Evolutionary conservation across 2,329 filamentous ascomycete species (phyloP), one percentile per base, ranked within the genome.

Genomic region (Metarhizium sp.): DNA sequence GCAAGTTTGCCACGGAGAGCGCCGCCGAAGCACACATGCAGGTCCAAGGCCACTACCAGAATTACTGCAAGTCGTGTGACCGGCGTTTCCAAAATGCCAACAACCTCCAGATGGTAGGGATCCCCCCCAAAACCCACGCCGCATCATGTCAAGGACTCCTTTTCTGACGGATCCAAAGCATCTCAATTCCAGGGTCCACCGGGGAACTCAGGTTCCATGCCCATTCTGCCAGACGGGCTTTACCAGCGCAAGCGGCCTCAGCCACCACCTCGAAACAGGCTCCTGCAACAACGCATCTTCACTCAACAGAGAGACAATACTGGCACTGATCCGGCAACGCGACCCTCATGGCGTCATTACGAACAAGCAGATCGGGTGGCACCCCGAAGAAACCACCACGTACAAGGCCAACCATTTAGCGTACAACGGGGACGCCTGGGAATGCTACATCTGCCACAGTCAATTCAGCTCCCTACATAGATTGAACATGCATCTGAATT

Each of bases 191-290:
- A 69, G 68, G 6, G 60, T 64, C 52, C 82, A 87, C 59, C 71
- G 71, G 0, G 75, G 75, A 54, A 56, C 50, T 0, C 64, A 64
- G 2, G 64, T 83, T 7, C 1, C 43, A 0, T 87, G 83, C 56
- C 81, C 78, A 0, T 84, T 80, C 62, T 86, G 83, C 68, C 63
- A 68, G 40, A 56, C 42, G 1, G 18, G 4, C 6, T 81, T 71
- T 59, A 69, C 74, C 11, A 76, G 76, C 0, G 79, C 79, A 2
- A 78, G 76, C 1, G 82, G 79, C 11, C 58, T 84, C 2, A 62
- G 69, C 0, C 71, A 81, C 62, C 79, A 86, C 59, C 63, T 85
- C 2, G 82, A 86, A 59, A 66, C 63, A 0, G 76, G 77, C n/a
- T 65, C 70, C 0, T 86, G 83, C 56, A 69, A 71, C 0, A 63